phyloP scores from a whole-genome alignment of 2,329 filamentous ascomycete genomes.

The Colletotrichum tropicale region DNA sequence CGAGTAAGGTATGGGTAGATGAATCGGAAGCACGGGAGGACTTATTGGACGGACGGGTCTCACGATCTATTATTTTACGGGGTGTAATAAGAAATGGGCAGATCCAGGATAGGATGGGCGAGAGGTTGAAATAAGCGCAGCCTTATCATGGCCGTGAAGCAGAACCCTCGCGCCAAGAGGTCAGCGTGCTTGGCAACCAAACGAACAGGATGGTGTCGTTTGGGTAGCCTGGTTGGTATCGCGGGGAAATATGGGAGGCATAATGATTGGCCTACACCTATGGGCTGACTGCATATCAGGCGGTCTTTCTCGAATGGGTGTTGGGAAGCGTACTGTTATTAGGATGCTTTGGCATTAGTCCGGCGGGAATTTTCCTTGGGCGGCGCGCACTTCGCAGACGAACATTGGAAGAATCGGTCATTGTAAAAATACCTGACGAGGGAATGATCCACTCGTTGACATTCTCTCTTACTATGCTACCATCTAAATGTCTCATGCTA shows the following conservation, averaged over 20 bases:
- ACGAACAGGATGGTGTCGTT: not conserved
- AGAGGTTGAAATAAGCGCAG: not conserved
- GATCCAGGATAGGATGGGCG: not conserved
- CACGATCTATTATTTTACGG: not conserved
- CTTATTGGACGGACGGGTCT: not conserved
- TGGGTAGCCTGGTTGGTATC: not conserved
- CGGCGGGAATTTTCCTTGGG: not conserved
- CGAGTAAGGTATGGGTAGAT: not conserved
- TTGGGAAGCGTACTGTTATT: not conserved
- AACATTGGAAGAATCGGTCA: not conserved
- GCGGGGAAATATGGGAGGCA: not conserved
- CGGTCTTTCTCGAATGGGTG: not conserved
- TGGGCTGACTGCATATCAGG: not conserved
- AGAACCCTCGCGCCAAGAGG: not conserved
- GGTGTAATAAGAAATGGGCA: not conserved
- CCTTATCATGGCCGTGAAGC: not conserved
- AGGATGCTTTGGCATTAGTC: not conserved
- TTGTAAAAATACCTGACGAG: not conserved
- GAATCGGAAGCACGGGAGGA: not conserved
- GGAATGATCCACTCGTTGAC: not conserved
- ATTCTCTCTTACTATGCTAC: not conserved
- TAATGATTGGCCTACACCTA: not conserved
- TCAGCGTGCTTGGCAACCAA: not conserved
- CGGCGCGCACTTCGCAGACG: not conserved
- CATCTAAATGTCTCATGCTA: not conserved